A percentile compares a stretch with the other conserved stretches of the same genome.
Evolutionary conservation across 345 rosid species (phyloP).

Genomic region (Boechera stricta): DNA sequence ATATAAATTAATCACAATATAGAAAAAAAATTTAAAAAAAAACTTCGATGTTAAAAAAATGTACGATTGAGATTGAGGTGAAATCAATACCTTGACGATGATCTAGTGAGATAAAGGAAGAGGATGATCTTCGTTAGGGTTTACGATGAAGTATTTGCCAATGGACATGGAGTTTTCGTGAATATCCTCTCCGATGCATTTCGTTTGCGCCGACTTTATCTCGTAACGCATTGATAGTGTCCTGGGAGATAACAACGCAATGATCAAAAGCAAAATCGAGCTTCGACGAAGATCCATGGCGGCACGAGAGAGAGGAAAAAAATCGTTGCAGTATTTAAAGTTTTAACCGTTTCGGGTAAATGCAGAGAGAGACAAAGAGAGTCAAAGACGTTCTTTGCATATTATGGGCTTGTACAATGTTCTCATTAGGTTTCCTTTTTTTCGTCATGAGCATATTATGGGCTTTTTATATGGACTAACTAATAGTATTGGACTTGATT

Average conservation of each 20-base stretch:
- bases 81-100: conserved; percentile 57
- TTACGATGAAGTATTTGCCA: conserved; percentile 78
- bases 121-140: conserved; percentile 66
- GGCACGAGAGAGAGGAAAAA: background rate
- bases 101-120: conserved; percentile 71
- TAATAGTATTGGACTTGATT: background rate
- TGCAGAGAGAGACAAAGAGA: background rate
- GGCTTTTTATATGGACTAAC: background rate
- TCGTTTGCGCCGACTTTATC: conserved; percentile 63
- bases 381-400: conserved; percentile 14
- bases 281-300: conserved; percentile 37
- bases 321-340: conserved; percentile 3
- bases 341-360: conserved; percentile 9
- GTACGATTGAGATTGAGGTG: background rate
- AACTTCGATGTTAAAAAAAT: background rate
- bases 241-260: conserved; percentile 45
- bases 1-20: background rate
- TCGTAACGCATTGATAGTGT: conserved; percentile 73
- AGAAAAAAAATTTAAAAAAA: background rate
- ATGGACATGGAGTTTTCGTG: conserved; percentile 71
- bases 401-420: conserved; percentile 40
- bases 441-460: background rate
- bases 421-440: background rate
- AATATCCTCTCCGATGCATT: conserved; percentile 84
- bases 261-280: conserved; percentile 19